Conservation (phyloP, 192 early-diverging fungal species). For the Umbelopsis isabellina region DNA sequence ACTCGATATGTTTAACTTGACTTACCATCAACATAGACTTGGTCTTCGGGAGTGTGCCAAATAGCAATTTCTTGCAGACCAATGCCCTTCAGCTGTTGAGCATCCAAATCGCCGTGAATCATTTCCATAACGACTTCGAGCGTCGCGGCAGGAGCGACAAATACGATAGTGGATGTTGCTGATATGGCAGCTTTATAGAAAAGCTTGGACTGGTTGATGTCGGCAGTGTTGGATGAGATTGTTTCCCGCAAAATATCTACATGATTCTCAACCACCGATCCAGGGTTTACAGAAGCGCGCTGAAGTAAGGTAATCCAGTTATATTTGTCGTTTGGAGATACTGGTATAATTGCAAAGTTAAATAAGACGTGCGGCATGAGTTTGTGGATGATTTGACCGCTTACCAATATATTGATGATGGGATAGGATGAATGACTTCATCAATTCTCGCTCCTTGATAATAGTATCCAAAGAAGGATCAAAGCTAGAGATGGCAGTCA, state of each 20-base stretch:
- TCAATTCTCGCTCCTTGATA: constrained; percentile 43
- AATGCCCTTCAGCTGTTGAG: constrained; percentile 54
- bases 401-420: constrained; percentile 56
- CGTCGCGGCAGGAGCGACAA: constrained; percentile 58
- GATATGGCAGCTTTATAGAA: constrained; percentile 69
- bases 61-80: constrained; percentile 64
- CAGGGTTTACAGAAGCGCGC: constrained; percentile 71
- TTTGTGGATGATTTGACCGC: neutral
- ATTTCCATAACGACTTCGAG: constrained; percentile 52
- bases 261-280: constrained; percentile 55
- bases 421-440: constrained; percentile 51
- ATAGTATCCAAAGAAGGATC: constrained; percentile 30
- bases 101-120: constrained; percentile 51
- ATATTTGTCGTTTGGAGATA: constrained; percentile 68
- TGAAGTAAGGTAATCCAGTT: constrained; percentile 88
- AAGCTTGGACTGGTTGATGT: constrained; percentile 42
- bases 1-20: too few species aligned
- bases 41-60: constrained; percentile 72
- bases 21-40: constrained; percentile 66
- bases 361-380: too few species aligned
- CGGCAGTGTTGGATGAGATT: constrained; percentile 46
- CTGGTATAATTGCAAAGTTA: neutral
- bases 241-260: constrained; percentile 47
- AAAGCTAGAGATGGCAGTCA: constrained; percentile 54
- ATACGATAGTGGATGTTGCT: constrained; percentile 63